These are phyloP conservation scores for Penicillium sclerotigenum DNA, from an alignment of 2,329 filamentous ascomycete genomes.

Conservation along the genomic window DNA sequence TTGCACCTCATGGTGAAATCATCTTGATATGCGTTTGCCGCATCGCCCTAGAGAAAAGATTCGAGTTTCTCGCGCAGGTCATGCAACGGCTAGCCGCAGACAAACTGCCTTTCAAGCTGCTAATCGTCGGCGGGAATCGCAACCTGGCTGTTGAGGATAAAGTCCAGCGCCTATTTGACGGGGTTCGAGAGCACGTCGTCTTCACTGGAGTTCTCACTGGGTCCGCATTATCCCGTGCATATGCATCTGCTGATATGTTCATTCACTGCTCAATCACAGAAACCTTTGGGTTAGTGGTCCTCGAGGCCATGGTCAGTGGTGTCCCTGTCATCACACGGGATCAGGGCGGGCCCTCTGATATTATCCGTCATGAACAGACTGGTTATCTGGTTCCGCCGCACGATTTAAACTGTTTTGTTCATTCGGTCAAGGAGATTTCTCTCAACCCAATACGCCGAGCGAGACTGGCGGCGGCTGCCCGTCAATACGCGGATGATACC, in stretches of 20 bases:
- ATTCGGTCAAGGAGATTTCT: conserved; percentile 51
- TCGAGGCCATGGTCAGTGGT: conserved; percentile 69
- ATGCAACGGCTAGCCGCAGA: conserved; percentile 54
- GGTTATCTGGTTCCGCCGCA: conserved; percentile 60
- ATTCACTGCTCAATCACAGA: conserved; percentile 69
- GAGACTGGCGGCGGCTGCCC: conserved; percentile 49
- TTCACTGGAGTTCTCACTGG: conserved; percentile 66
- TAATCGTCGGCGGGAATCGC: conserved; percentile 66
- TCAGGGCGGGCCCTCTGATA: conserved; percentile 67
- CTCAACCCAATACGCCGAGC: conserved; percentile 45
- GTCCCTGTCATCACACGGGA: conserved; percentile 67
- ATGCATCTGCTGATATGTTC: conserved; percentile 67
- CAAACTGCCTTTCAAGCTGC: conserved; percentile 59
- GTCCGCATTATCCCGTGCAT: conserved; percentile 60
- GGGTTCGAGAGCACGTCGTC: conserved; percentile 55
- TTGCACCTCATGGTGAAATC: conserved; percentile 62
- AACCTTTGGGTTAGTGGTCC: conserved; percentile 67
- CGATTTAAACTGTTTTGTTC: conserved; percentile 59
- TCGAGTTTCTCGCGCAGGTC: conserved; percentile 61
- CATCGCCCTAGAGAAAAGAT: conserved; percentile 68
- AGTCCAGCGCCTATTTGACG: conserved; percentile 58
- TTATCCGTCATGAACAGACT: conserved; percentile 57
- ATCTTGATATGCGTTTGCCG: conserved; percentile 66
- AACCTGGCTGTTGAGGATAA: conserved; percentile 61
- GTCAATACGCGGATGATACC: conserved; percentile 58